Base-by-base conservation (phyloP, 116 monocot species). In the Posidonia oceanica region DNA sequence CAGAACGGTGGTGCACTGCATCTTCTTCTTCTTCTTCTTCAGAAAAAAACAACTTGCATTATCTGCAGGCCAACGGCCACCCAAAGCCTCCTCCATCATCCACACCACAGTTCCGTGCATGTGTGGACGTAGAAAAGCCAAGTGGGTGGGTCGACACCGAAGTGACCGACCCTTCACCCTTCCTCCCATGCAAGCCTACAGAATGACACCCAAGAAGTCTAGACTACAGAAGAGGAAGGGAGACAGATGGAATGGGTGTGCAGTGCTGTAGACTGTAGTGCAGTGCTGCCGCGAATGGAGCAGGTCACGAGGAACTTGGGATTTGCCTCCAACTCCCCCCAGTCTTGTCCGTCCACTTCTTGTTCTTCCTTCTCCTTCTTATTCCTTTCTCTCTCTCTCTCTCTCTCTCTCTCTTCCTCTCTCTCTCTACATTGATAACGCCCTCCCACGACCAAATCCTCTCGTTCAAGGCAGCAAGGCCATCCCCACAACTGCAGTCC, bases 271-370 rank as follows among this genome's bases (percentile, higher is more conserved):
- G 57, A n/a, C n/a, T 57, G 57, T 29, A 4, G 20, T n/a, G 18
- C 2, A 18, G 57, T 14, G 18, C 7, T 62, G 62, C 62, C 11
- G 62, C 13, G 62, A 62, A 62, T 62, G 62, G 62, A 62, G 62
- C 11, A 62, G 62, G 23, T 62, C 62, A 62, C 62, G 62, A 62
- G 62, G 62, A 38, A 62, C 62, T 62, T 62, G 62, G 62, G 62
- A 14, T 62, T 37, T 13, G 29, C 29, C 29, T 29, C 29, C 29
- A 29, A 29, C 29, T 0, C 1, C 29, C 29, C 29, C 29, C 29
- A 29, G 29, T 29, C 0, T 29, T 1, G 29, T 29, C 29, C 29
- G 29, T 29, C 29, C 29, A 29, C 29, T 57, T 17, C 57, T 57
- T 57, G 57, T 57, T 57, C 57, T 57, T 57, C 57, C 2, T 57